A percentile compares a stretch with the other conserved stretches of the same genome.
phyloP scores from a whole-genome alignment of 2,329 filamentous ascomycete genomes.

The Xylaria sp. region DNA sequence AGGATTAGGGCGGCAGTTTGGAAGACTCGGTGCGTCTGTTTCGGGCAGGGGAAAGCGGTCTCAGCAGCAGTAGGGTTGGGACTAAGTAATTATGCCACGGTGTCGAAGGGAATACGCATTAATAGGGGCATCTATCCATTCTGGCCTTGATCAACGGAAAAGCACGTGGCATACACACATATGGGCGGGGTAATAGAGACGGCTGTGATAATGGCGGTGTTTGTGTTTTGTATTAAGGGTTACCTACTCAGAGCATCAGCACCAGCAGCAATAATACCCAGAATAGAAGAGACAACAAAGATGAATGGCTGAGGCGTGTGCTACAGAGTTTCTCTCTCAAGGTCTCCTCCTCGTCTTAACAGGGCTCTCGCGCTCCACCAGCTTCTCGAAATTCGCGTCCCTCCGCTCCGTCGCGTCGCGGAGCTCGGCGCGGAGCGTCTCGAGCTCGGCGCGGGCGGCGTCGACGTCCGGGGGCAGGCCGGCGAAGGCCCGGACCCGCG shows the following conservation, averaged over 20 bases:
- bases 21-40: slow-evolving; percentile 71
- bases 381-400: slow-evolving; percentile 73
- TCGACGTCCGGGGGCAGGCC: slow-evolving; percentile 73
- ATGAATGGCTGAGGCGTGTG: slow-evolving; percentile 13
- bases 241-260: slow-evolving; percentile 7
- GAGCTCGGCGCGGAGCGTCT: slow-evolving; percentile 66
- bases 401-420: slow-evolving; percentile 62
- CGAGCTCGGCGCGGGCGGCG: slow-evolving; percentile 70
- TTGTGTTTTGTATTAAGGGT: slow-evolving; percentile 17
- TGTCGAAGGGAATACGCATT: neutral
- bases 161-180: neutral
- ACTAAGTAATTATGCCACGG: neutral
- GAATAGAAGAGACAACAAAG: slow-evolving; percentile 19
- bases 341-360: slow-evolving; percentile 43
- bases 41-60: slow-evolving; percentile 63
- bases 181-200: neutral
- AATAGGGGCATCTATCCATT: neutral
- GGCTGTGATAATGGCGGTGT: slow-evolving; percentile 5
- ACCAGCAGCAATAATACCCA: slow-evolving; percentile 24
- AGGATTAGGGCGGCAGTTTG: slow-evolving; percentile 69
- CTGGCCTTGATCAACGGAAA: neutral
- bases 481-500: slow-evolving; percentile 66
- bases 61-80: slow-evolving; percentile 34
- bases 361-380: slow-evolving; percentile 66
- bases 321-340: neutral